phyloP scores from a whole-genome alignment of 768 basidiomycete genomes.

The Saitozyma sp. region DNA sequence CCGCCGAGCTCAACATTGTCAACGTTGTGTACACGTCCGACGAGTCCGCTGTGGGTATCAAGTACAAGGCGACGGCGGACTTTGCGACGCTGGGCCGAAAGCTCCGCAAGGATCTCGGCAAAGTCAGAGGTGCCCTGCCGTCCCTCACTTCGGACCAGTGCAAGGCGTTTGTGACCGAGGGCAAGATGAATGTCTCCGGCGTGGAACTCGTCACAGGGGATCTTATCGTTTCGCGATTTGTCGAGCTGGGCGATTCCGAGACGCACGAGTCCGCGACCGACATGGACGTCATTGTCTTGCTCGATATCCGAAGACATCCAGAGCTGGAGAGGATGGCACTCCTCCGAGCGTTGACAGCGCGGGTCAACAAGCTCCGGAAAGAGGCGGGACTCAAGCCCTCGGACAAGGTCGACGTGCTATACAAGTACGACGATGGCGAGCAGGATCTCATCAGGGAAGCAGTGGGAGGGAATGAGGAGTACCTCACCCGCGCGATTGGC shows the following conservation, averaged over 20 bases:
- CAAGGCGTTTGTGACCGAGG: constrained; percentile 70
- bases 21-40: constrained; percentile 85
- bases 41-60: constrained; percentile 79
- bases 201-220: constrained; percentile 90
- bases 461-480: constrained; percentile 62
- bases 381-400: constrained; percentile 92
- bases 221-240: constrained; percentile 82
- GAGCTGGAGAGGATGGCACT: constrained; percentile 86
- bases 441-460: constrained; percentile 64
- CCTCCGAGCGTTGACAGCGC: constrained; percentile 83
- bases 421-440: constrained; percentile 69
- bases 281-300: constrained; percentile 88
- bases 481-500: constrained; percentile 73
- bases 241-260: constrained; percentile 64
- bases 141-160: constrained; percentile 76
- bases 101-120: constrained; percentile 83
- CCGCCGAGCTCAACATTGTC: constrained; percentile 92
- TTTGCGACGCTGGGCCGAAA: constrained; percentile 93
- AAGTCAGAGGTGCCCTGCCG: constrained; percentile 85
- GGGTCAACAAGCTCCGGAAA: constrained; percentile 92
- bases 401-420: constrained; percentile 87
- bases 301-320: constrained; percentile 83
- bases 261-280: constrained; percentile 71
- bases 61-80: constrained; percentile 88
- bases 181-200: constrained; percentile 80